Evolutionary conservation across 106 monocot genomes (phyloP), one percentile per base, ranked within the genome.

Genomic region (Apostasia shenzhenica): DNA sequence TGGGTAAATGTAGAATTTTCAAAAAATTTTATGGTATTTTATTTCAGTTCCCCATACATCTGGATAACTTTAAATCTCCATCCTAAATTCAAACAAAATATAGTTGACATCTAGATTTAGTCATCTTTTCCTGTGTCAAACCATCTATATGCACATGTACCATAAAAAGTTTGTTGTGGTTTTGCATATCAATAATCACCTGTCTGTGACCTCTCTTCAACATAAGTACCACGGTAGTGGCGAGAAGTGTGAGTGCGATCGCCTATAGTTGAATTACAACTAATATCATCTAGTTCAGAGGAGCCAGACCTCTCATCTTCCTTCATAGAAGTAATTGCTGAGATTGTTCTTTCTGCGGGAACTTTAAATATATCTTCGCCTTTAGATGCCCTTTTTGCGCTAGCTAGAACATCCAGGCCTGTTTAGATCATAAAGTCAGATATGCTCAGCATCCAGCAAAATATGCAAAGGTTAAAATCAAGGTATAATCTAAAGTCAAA

Each of bases 401-500:
- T 73, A 55, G 94, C 94, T 55, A 95, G 78, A 45, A 80, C 68
- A 75, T 95, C 94, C 65, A 95, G 58, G 54, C 91, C 94, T 95
- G 72, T 60, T 50, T 48, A 57, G 1, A 70, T 50, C 44, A 66
- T 50, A 43, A 58, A 45, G 3, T 26, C 12, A 3, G 11, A 40
- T 3, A 67, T 38, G 13, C 2, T 75, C 50, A 67, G 37, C 45
- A 67, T 67, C 55, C 14, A 58, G 26, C 60, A 49, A 39, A 48
- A 66, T 13, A 12, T 45, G 56, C 12, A 41, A 53, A 3, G n/a
- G 26, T 26, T 26, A 4, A 54, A 68, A 55, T 9, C 40, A 62
- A 61, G 41, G 38, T 41, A 51, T n/a, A 43, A 47, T 11, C 40
- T 42, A 61, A 61, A 72, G 48, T 9, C 26, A 6, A 44, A 47